Conservation (phyloP, 164 flowering plant species). For the Kalanchoe fedtschenkoi region DNA sequence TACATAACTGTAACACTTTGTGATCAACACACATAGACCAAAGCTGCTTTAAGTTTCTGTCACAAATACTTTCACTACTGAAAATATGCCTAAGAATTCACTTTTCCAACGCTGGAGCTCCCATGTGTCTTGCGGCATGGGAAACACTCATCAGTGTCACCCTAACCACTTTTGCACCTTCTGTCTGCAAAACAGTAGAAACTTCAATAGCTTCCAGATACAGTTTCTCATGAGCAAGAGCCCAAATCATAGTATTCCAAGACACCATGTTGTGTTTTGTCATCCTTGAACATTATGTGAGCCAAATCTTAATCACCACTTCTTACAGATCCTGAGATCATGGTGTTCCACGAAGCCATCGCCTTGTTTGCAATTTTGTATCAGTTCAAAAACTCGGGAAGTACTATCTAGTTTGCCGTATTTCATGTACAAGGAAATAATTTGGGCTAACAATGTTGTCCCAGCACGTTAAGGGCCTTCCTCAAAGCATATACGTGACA, state of each 20-base stretch:
- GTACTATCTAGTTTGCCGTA: slow-evolving; percentile 33
- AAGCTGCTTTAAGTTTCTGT: slow-evolving; percentile 33
- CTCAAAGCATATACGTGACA: slow-evolving; percentile 36
- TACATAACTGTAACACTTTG: too few relatives aligned
- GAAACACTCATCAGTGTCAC: slow-evolving; percentile 36
- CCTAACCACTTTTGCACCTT: slow-evolving; percentile 21
- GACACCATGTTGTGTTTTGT: slow-evolving; percentile 32
- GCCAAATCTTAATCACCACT: slow-evolving; percentile 35
- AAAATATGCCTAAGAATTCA: slow-evolving; percentile 28
- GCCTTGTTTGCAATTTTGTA: slow-evolving; percentile 41
- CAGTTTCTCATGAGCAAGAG: slow-evolving; percentile 31
- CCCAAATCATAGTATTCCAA: slow-evolving; percentile 45
- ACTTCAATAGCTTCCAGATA: slow-evolving; percentile 37
- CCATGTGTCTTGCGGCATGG: slow-evolving; percentile 39
- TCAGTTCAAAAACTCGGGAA: slow-evolving; percentile 29
- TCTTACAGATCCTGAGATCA: slow-evolving; percentile 32
- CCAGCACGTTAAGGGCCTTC: slow-evolving; percentile 32
- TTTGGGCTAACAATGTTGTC: slow-evolving; percentile 32
- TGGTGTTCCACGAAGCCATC: slow-evolving; percentile 50
- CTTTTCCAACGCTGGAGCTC: slow-evolving; percentile 38
- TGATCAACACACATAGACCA: slow-evolving; percentile 51
- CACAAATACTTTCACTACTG: slow-evolving; percentile 23
- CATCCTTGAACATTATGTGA: slow-evolving; percentile 26
- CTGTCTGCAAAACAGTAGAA: slow-evolving; percentile 36
- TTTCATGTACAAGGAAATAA: slow-evolving; percentile 58